Conservation (phyloP, 352 stramenopile species). For the Phytophthora kernoviae region DNA sequence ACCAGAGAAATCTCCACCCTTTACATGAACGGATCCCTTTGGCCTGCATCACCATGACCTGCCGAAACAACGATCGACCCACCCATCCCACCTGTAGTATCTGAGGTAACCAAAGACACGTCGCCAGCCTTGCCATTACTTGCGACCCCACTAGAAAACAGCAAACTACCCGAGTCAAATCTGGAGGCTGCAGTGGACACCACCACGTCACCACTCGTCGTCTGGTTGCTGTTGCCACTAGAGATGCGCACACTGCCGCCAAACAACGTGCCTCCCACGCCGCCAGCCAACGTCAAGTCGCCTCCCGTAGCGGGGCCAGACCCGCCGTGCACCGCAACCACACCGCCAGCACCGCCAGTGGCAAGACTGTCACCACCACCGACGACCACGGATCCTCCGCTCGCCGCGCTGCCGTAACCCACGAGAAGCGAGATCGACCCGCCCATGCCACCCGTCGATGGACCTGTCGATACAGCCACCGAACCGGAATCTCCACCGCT, state of each 20-base stretch:
- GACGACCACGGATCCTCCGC: no score
- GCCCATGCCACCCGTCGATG: no score
- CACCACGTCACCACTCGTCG: slow-evolving; percentile 10
- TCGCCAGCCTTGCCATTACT: not conserved
- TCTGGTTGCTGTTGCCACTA: no score
- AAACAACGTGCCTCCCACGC: not conserved
- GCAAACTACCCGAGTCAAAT: not conserved
- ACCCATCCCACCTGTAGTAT: not conserved
- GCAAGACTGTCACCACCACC: no score
- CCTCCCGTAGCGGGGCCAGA: not conserved
- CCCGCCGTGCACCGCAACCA: not conserved
- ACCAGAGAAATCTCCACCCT: not conserved
- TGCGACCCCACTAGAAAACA: not conserved
- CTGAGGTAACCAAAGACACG: not conserved
- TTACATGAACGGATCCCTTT: not conserved
- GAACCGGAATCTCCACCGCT: no score
- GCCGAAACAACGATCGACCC: not conserved
- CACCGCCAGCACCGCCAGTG: no score
- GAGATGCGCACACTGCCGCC: not conserved
- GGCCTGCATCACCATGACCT: not conserved
- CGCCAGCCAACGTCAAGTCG: not conserved
- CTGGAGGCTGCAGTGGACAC: not conserved
- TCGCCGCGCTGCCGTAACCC: no score
- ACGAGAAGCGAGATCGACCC: no score
- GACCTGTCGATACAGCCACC: no score